Base-by-base conservation (phyloP, 2,329 filamentous ascomycete genomes). In the Sarocladium brachiariae region DNA sequence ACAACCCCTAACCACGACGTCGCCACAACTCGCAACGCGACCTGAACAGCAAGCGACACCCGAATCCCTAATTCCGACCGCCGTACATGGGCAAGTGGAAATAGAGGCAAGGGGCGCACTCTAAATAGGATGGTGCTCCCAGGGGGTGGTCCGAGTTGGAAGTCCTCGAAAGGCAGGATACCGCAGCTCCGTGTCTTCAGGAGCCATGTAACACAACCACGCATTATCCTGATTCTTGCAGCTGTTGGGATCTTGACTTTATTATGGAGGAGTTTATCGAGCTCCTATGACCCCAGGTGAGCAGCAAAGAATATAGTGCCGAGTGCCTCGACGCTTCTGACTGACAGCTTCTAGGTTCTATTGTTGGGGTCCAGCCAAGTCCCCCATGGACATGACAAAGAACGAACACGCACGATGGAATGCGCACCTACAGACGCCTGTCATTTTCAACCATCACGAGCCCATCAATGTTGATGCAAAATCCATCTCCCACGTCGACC, bases 371-470 rank as follows among this genome's bases (percentile, higher is more conserved):
- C 92, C 93, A 13, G 82, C 86, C 21, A 96, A 95, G 74, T 82
- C 93, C n/a, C 93, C 93, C 50, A 95, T 95, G 83, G 83, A 93
- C 57, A 96, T 99, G 89, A 82, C 87, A 37, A 74, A 86, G 51
- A 96, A 96, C 65, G 93, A 99, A 65, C 86, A 92, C 67, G 84
- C 84, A 55, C 80, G 89, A 57, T 99, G 93, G 93, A 86, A 87
- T 58, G 83, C 83, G 52, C 91, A 96, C 64, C 75, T 93, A 55
- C 84, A 91, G 60, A 97, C 93, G 3, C 93, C 93, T 47, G 90
- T 99, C 59, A 81, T 96, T 57, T 96, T 95, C 77, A 99, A 99
- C 73, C 88, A 92, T 69, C 93, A 97, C 69, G 84, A 86, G 56
- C 86, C 93, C 31, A 77, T 96, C 62, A 83, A 87, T 65, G 76